A percentile compares a stretch with the other conserved stretches of the same genome.
Evolutionary conservation across 177 flowering plant species (phyloP).

Genomic region (Vitis hybrid): DNA sequence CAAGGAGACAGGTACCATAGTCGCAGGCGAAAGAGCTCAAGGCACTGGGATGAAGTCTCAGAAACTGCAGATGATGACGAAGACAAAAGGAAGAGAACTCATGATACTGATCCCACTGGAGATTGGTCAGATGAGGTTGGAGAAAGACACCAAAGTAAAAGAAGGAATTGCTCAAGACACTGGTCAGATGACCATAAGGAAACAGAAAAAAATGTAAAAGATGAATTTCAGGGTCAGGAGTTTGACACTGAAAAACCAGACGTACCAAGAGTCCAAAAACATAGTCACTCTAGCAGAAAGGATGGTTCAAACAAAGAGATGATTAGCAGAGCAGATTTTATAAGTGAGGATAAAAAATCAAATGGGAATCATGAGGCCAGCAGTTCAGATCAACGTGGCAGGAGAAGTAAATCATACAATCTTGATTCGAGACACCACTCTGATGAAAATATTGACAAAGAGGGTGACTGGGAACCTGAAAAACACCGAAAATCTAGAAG

Average conservation of each 20-base stretch:
- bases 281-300: conserved; percentile 17
- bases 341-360: conserved; percentile 6
- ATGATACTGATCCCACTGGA: conserved; percentile 18
- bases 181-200: not conserved
- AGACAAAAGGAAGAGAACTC: not conserved
- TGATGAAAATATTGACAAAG: not conserved
- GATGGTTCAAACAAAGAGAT: conserved; percentile 7
- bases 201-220: not conserved
- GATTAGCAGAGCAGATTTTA: not conserved
- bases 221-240: not conserved
- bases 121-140: conserved; percentile 10
- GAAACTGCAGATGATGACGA: too few relatives aligned
- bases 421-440: not conserved
- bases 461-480: conserved; percentile 17
- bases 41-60: too few relatives aligned
- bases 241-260: conserved; percentile 6
- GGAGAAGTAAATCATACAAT: conserved; percentile 5
- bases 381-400: conserved; percentile 4
- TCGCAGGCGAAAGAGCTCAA: not conserved
- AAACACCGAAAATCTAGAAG: not conserved
- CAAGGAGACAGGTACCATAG: too few relatives aligned
- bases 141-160: conserved; percentile 1
- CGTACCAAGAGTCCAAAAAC: not conserved
- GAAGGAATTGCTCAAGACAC: conserved; percentile 14
- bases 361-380: conserved; percentile 9